Evolutionary conservation across 805 yeast genomes (phyloP).

Genomic region (Pichia deserticola): DNA sequence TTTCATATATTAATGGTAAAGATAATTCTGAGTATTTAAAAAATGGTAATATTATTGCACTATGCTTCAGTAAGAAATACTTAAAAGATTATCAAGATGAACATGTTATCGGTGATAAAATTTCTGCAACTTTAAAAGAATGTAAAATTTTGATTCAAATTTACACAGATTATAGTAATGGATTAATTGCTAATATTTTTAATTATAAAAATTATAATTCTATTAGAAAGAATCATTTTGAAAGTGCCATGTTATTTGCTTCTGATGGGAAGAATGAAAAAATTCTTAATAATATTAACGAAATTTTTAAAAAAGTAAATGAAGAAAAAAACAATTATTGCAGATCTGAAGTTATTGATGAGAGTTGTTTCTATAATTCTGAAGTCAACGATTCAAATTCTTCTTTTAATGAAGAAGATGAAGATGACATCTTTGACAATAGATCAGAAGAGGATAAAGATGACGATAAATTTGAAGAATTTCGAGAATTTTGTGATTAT

Average conservation of each 20-base stretch:
- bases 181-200: not conserved
- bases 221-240: not conserved
- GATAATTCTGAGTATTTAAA: not conserved
- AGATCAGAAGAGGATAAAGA: not conserved
- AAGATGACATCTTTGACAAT: not conserved
- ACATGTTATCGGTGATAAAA: not conserved
- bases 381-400: not conserved
- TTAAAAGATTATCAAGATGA: not conserved
- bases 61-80: not conserved
- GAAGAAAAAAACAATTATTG: not conserved
- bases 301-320: not conserved
- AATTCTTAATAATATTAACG: not conserved
- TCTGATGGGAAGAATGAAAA: too few relatives aligned
- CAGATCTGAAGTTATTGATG: not conserved
- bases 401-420: too few relatives aligned
- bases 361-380: not conserved
- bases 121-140: not conserved
- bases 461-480: too few relatives aligned
- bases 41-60: conserved; percentile 3
- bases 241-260: not conserved
- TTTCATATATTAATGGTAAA: not conserved
- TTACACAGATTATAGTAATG: not conserved
- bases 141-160: conserved; percentile 2
- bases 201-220: not conserved
- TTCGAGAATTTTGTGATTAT: too few relatives aligned